Evolutionary conservation across 169 alveolate genomes (phyloP).

Genomic region (Plasmodium blacklocki): DNA sequence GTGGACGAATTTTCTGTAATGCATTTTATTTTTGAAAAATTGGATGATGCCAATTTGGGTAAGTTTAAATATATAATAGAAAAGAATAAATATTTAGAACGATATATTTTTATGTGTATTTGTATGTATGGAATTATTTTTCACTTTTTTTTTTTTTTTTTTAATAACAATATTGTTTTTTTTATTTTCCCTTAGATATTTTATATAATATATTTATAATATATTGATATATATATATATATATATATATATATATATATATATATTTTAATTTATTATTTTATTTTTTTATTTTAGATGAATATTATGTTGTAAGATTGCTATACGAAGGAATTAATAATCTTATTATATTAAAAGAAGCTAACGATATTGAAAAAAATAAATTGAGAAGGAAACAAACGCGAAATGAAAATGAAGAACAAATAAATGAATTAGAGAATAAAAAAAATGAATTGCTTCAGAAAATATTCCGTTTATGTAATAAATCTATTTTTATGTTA

Average conservation of each 20-base stretch:
- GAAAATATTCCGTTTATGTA: constrained; percentile 53
- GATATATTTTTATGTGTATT: neutral
- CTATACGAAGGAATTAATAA: constrained; percentile 45
- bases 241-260: neutral
- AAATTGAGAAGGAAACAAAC: constrained; percentile 59
- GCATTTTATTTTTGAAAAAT: constrained; percentile 43
- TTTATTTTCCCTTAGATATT: neutral
- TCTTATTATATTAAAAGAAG: constrained; percentile 38
- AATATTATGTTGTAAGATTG: constrained; percentile 35
- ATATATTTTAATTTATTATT: neutral
- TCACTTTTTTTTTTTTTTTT: neutral
- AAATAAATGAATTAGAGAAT: constrained; percentile 67
- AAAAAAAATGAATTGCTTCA: constrained; percentile 43
- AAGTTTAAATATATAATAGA: neutral
- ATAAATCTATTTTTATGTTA: constrained; percentile 46
- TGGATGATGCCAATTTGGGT: constrained; percentile 59
- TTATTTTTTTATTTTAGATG: constrained; percentile 31
- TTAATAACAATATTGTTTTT: too few relatives aligned
- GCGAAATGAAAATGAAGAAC: constrained; percentile 50
- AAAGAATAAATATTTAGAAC: neutral
- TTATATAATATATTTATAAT: neutral
- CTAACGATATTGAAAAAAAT: constrained; percentile 37
- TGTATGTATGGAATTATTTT: neutral
- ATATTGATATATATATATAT: neutral
- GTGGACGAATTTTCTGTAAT: constrained; percentile 59